Conservation (phyloP, 306 rosid genomes). For the Abrus precatorius region DNA sequence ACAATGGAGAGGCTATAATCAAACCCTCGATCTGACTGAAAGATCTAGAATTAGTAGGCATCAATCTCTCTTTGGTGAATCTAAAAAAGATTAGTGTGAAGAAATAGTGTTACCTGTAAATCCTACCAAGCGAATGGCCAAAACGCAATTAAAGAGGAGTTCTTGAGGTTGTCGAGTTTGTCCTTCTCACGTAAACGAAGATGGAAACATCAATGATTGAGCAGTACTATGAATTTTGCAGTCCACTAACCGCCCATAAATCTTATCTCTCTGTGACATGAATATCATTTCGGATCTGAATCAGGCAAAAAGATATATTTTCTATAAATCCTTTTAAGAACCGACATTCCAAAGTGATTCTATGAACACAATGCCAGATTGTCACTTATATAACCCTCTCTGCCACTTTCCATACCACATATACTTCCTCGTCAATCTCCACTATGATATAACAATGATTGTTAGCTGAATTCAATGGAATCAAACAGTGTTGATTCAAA, state of each 20-base stretch:
- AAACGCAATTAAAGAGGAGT: background rate
- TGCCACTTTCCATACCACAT: background rate
- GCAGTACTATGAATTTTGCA: background rate
- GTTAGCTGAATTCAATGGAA: background rate
- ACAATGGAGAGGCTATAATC: too few species aligned
- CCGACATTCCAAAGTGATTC: background rate
- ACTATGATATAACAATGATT: background rate
- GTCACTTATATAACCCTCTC: too few species aligned
- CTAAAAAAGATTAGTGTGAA: too few species aligned
- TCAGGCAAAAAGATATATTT: background rate
- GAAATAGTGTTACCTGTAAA: too few species aligned
- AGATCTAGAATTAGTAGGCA: too few species aligned
- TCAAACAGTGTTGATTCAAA: background rate
- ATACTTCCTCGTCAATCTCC: background rate
- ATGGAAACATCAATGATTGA: slow-evolving; percentile 37
- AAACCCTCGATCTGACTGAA: too few species aligned
- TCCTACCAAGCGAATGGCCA: background rate
- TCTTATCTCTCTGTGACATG: slow-evolving; percentile 10
- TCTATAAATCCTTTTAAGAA: background rate
- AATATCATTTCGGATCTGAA: background rate
- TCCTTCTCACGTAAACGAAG: slow-evolving; percentile 38
- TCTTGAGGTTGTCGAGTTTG: slow-evolving; percentile 2
- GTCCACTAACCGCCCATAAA: background rate
- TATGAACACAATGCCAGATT: too few species aligned
- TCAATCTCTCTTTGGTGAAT: too few species aligned